A percentile compares a stretch with the other conserved stretches of the same genome.
These are phyloP conservation scores for Xylaria nigripes DNA, from an alignment of 495 filamentous ascomycete species.

Conservation along the genomic window DNA sequence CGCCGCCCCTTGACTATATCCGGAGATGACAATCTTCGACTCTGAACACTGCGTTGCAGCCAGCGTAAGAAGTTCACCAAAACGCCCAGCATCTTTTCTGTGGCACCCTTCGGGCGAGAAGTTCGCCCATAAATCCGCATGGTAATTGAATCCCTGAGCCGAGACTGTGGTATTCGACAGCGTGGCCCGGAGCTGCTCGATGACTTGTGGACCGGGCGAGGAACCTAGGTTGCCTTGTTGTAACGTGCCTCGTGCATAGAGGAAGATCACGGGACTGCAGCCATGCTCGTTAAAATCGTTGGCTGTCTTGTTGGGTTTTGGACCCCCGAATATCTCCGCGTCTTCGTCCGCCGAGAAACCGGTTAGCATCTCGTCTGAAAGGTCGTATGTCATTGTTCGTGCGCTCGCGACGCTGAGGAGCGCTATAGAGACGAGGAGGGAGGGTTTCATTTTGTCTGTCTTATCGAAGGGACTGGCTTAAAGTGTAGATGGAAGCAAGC, in stretches of 20 bases:
- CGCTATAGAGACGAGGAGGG: too few relatives aligned
- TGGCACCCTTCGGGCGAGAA: slow-evolving; percentile 27
- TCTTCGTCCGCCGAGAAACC: slow-evolving; percentile 14
- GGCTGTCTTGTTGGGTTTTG: slow-evolving; percentile 20
- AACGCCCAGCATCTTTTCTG: slow-evolving; percentile 27
- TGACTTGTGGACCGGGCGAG: slow-evolving; percentile 18
- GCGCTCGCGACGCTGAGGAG: too few relatives aligned
- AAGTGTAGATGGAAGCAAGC: too few relatives aligned
- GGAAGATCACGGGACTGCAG: slow-evolving; percentile 43
- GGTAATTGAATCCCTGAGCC: slow-evolving; percentile 35
- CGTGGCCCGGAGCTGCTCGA: slow-evolving; percentile 21
- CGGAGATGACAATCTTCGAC: slow-evolving; percentile 32
- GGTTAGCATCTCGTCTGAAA: too few relatives aligned
- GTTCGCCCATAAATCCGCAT: slow-evolving; percentile 29
- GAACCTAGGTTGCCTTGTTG: slow-evolving; percentile 43
- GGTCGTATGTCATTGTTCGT: too few relatives aligned
- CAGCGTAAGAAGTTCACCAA: slow-evolving; percentile 25
- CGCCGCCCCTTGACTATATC: slow-evolving; percentile 49
- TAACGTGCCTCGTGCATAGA: slow-evolving; percentile 45
- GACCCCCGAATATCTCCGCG: too few relatives aligned
- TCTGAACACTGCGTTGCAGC: slow-evolving; percentile 28
- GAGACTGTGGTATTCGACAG: slow-evolving; percentile 24
- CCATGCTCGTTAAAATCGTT: slow-evolving; percentile 38
- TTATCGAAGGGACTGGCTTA: too few relatives aligned
- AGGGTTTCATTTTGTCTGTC: too few relatives aligned